Evolutionary conservation across 2,329 filamentous ascomycete genomes (phyloP).

Genomic region (Colletotrichum eleusines): DNA sequence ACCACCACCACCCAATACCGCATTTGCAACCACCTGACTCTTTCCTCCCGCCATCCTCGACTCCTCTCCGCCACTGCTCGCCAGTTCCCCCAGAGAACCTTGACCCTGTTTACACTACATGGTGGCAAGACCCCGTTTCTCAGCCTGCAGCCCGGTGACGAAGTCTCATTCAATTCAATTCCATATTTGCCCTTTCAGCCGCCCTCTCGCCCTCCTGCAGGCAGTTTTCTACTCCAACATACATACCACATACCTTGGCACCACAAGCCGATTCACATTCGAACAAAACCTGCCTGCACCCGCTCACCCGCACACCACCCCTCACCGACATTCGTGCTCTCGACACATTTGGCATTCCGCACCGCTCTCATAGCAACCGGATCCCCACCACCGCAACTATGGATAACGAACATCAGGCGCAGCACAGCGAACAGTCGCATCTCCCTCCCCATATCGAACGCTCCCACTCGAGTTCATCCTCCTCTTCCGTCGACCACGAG

Average conservation of each 20-base stretch:
- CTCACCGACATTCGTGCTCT: neutral
- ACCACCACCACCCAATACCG: conserved; percentile 27
- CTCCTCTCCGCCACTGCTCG: conserved; percentile 37
- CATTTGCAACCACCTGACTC: conserved; percentile 38
- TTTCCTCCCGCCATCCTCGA: conserved; percentile 29
- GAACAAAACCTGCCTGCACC: neutral
- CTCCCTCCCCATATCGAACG: conserved; percentile 52
- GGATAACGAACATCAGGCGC: conserved; percentile 44
- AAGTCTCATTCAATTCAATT: conserved; percentile 31
- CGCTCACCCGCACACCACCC: neutral
- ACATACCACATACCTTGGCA: neutral
- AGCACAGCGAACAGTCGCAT: conserved; percentile 43
- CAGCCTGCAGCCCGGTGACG: conserved; percentile 38
- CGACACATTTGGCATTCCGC: conserved; percentile 1
- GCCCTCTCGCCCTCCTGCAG: conserved; percentile 24
- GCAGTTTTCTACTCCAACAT: no score
- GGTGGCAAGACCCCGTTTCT: conserved; percentile 42
- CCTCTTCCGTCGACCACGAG: conserved; percentile 48
- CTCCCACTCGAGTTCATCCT: conserved; percentile 51
- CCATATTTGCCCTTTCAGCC: conserved; percentile 35
- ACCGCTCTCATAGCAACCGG: neutral
- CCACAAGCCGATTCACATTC: neutral
- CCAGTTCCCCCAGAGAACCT: conserved; percentile 27
- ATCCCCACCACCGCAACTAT: conserved; percentile 26
- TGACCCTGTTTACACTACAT: conserved; percentile 34